A percentile compares a stretch with the other conserved stretches of the same genome.
These are phyloP conservation scores for Nyssa sinensis DNA, from an alignment of 148 eudicot genomes.

Conservation along the genomic window DNA sequence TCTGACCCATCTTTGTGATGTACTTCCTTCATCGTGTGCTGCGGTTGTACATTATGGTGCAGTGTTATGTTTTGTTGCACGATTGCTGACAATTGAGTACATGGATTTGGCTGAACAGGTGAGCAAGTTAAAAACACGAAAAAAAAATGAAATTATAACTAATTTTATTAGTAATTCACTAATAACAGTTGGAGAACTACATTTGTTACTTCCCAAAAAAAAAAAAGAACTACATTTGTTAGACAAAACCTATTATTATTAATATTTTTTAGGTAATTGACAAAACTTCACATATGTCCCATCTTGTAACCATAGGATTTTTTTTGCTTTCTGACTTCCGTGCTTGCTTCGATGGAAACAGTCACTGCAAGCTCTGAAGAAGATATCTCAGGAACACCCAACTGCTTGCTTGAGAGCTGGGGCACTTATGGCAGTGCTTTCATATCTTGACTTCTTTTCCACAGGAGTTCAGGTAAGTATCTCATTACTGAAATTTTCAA, in stretches of 20 bases:
- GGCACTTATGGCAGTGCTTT: conserved; percentile 96
- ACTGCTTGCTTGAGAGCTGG: conserved; percentile 98
- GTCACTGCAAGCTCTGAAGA: conserved; percentile 98
- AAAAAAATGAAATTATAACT: background rate
- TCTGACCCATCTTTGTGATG: conserved; percentile 88
- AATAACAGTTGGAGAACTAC: no score
- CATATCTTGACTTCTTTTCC: conserved; percentile 97
- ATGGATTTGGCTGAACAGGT: conserved; percentile 99
- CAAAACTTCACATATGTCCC: no score
- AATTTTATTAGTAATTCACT: background rate
- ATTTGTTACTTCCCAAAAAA: no score
- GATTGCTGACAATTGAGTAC: conserved; percentile 88
- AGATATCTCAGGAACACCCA: conserved; percentile 96
- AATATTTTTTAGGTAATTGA: no score
- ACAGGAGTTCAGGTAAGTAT: conserved; percentile 98
- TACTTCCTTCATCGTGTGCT: conserved; percentile 86
- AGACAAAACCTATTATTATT: no score
- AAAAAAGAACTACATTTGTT: no score
- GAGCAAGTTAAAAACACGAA: background rate
- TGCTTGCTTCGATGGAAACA: conserved; percentile 26
- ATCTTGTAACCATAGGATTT: background rate
- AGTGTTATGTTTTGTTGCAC: conserved; percentile 78
- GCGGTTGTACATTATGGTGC: conserved; percentile 98
- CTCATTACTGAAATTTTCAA: background rate
- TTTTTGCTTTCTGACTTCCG: conserved; percentile 1